Base-by-base conservation (phyloP, 2,329 filamentous ascomycete genomes). In the Diaporthe ampelina region DNA sequence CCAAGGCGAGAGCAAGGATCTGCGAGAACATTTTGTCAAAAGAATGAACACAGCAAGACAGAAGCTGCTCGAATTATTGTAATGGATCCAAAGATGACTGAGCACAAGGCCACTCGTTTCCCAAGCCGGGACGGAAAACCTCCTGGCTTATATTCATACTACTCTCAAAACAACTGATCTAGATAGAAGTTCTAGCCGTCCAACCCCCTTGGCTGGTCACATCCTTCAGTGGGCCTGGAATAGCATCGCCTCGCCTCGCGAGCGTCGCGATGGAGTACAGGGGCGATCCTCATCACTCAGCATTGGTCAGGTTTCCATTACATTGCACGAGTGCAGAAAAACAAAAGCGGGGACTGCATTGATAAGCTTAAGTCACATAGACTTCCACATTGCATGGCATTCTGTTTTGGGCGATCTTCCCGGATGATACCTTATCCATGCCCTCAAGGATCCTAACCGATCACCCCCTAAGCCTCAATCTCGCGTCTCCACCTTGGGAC, bases 311-410 rank as follows among this genome's bases (percentile, higher is more conserved):
- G 45, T 67, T 52, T 67, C 63, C 45, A 6, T 32, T 54, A 52
- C 37, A 52, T 67, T 67, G 45, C 63, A 40, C 45, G 29, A 24
- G 29, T 26, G 32, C 24, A 52, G 29, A 21, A 10, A 13, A 7
- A 26, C 40, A 43, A 43, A 4, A 10, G 45, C 37, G 45, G 63
- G 45, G 26, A 37, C 35, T n/a, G 8, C 29, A 67, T 52, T 32
- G 63, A 67, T 67, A 67, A 67, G 45, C 63, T 67, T 67, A 67
- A 52, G 63, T 67, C 45, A 52, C 63, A 67, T 67, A 67, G 50
- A 52, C 63, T 67, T 67, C 45, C 45, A 52, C 29, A 37, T 67
- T 67, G 63, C 45, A 17, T 52, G 63, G 63, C 32, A 40, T 45
- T 26, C 63, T 67, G 26, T 21, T 67, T 24, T 50, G 61, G 43